Conservation (phyloP, 345 rosid species). For the Melaleuca quinquenervia region DNA sequence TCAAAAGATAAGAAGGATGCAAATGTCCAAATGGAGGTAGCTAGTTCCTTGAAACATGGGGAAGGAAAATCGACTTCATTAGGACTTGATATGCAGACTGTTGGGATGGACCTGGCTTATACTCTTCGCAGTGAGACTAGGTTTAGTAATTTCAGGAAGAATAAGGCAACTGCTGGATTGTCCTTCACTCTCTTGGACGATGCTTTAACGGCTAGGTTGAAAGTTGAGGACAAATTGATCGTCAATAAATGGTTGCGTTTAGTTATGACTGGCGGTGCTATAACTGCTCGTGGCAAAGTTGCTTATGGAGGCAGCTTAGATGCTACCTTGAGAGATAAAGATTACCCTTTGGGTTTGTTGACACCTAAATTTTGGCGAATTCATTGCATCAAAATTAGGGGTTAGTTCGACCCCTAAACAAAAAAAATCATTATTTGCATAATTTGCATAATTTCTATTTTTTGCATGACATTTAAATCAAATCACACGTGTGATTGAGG, state of each 20-base stretch:
- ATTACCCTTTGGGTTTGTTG: conserved; percentile 73
- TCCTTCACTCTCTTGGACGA: conserved; percentile 74
- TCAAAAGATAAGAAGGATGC: conserved; percentile 93
- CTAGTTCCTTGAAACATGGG: conserved; percentile 80
- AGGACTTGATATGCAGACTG: conserved; percentile 88
- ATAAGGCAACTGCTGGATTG: conserved; percentile 86
- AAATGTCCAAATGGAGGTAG: conserved; percentile 72
- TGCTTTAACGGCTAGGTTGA: conserved; percentile 66
- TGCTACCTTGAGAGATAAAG: conserved; percentile 79
- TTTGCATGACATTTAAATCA: too few species aligned
- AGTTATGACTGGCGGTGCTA: conserved; percentile 82
- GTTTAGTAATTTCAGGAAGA: conserved; percentile 54
- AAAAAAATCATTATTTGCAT: too few species aligned
- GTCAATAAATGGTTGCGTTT: conserved; percentile 50
- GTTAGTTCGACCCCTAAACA: too few species aligned
- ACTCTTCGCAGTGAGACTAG: conserved; percentile 73
- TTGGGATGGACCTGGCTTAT: conserved; percentile 84
- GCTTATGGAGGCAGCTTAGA: conserved; percentile 94
- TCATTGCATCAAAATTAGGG: too few species aligned
- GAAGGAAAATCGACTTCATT: conserved; percentile 70
- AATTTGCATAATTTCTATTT: too few species aligned
- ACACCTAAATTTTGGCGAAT: too few species aligned
- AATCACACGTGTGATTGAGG: too few species aligned
- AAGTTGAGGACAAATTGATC: conserved; percentile 76
- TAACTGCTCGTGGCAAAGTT: conserved; percentile 68